Percentiles rank a stretch among this genome's conserved stretches.
phyloP scores from a whole-genome alignment of 192 early-diverging fungal species.

The Linnemannia elongata region DNA sequence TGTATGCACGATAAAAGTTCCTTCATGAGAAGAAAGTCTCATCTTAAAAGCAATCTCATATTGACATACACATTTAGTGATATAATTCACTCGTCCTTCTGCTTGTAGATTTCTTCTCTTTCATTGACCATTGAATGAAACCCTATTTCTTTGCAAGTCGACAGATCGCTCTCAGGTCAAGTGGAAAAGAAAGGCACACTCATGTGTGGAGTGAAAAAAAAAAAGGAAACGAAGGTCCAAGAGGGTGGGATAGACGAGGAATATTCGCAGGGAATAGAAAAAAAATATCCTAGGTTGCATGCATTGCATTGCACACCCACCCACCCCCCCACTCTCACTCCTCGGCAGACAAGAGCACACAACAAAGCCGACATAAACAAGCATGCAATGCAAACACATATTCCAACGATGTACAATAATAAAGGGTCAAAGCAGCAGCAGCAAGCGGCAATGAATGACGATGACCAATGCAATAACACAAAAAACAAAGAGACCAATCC shows the following conservation, averaged over 20 bases:
- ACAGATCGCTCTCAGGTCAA: too few species aligned
- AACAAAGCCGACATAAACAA: background rate
- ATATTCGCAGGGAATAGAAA: background rate
- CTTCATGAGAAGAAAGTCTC: too few species aligned
- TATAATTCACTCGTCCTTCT: too few species aligned
- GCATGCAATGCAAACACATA: background rate
- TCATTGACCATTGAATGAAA: too few species aligned
- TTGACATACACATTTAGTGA: too few species aligned
- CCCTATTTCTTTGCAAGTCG: too few species aligned
- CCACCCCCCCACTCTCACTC: background rate
- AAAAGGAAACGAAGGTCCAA: background rate
- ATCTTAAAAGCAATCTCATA: too few species aligned
- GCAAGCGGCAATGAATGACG: background rate
- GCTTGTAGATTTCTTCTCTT: too few species aligned
- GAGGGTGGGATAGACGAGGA: background rate
- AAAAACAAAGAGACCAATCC: background rate
- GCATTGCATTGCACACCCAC: background rate
- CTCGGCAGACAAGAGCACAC: too few species aligned
- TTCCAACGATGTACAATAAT: background rate
- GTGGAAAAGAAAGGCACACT: background rate
- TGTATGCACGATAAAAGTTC: too few species aligned
- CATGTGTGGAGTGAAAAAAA: background rate
- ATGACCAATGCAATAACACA: background rate
- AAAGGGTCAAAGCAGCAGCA: conserved; percentile 4
- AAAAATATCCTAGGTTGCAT: background rate